phyloP scores from a whole-genome alignment of 2,329 filamentous ascomycete genomes.

The Fusarium irregulare region DNA sequence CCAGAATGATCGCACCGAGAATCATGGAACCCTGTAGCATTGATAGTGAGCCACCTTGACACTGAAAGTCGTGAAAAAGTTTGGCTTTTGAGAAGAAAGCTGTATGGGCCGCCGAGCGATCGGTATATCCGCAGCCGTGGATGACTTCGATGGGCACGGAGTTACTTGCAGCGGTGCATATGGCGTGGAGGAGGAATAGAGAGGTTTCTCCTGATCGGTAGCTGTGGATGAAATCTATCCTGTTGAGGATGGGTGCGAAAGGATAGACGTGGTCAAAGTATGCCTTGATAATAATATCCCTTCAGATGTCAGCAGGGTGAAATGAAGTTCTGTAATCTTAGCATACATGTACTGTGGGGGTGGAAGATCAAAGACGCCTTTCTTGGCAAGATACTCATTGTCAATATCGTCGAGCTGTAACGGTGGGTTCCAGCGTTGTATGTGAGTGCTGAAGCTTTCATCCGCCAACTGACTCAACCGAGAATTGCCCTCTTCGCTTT shows the following conservation, averaged over 20 bases:
- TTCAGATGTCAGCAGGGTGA: neutral
- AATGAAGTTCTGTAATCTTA: no score
- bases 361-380: conserved; percentile 34
- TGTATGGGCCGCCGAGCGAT: conserved; percentile 18
- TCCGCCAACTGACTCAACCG: neutral
- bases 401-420: conserved; percentile 16
- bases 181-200: conserved; percentile 21
- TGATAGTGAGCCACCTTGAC: neutral
- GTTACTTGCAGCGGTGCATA: neutral
- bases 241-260: conserved; percentile 20
- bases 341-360: conserved; percentile 1
- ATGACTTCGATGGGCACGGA: conserved; percentile 15
- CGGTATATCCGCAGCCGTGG: conserved; percentile 18
- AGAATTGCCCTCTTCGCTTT: neutral
- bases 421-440: conserved; percentile 14
- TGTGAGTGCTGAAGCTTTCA: conserved; percentile 1
- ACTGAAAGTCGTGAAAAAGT: conserved; percentile 36
- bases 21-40: conserved; percentile 33
- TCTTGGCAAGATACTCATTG: conserved; percentile 32
- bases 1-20: conserved; percentile 12
- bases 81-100: conserved; percentile 33
- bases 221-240: conserved; percentile 13
- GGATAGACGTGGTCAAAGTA: conserved; percentile 33
- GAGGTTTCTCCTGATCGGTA: conserved; percentile 20
- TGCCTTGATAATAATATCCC: conserved; percentile 18